These are phyloP conservation scores for Aspergillus tubingensis DNA, from an alignment of 2,329 filamentous ascomycete species.

Conservation along the genomic window DNA sequence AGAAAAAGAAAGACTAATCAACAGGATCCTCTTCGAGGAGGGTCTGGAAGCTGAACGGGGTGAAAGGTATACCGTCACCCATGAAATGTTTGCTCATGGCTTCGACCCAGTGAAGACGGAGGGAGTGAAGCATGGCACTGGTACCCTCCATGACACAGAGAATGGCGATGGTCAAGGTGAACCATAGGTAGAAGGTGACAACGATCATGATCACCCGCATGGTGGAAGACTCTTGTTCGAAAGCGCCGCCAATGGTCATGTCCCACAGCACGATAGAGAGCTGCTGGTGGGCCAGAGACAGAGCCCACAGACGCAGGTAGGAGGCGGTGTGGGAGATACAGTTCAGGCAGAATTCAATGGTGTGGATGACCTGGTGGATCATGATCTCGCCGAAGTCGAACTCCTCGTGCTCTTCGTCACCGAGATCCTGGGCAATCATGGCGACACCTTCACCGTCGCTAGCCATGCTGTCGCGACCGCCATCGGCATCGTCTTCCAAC, in stretches of 20 bases:
- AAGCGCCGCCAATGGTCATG: conserved; percentile 85
- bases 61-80: conserved; percentile 82
- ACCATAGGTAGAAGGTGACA: conserved; percentile 84
- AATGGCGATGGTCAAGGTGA: conserved; percentile 76
- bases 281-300: conserved; percentile 97
- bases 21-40: conserved; percentile 77
- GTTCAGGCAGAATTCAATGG: conserved; percentile 98
- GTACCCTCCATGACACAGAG: conserved; percentile 95
- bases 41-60: conserved; percentile 83
- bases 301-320: conserved; percentile 95
- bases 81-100: conserved; percentile 98
- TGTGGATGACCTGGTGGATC: conserved; percentile 99
- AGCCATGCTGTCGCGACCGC: conserved; percentile 65
- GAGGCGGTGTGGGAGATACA: conserved; percentile 98
- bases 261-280: conserved; percentile 93
- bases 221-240: conserved; percentile 63
- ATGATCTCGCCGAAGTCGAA: conserved; percentile 97
- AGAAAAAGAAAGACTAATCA: conserved; percentile 35
- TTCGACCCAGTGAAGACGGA: conserved; percentile 94
- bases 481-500: conserved; percentile 83
- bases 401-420: conserved; percentile 82
- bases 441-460: conserved; percentile 80
- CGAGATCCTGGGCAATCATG: conserved; percentile 84
- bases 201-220: conserved; percentile 79
- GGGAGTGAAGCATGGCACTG: conserved; percentile 89